Conservation (phyloP, 371 early-diverging fungal genomes). For the Nosema muscidifuracis region DNA sequence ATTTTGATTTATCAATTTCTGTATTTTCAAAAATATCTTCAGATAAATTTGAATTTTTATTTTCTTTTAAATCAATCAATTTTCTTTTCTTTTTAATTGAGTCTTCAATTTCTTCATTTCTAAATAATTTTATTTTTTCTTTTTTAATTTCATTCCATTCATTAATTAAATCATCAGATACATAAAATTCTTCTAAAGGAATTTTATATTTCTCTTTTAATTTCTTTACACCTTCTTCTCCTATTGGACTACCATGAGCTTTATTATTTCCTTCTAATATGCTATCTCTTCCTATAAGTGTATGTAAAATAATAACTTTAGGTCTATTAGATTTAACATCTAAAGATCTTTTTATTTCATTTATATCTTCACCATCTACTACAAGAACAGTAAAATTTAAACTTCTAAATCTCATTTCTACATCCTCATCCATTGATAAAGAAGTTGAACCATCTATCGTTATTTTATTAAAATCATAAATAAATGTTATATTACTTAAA, state of each 20-base stretch:
- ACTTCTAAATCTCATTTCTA: slow-evolving; percentile 74
- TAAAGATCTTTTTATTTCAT: slow-evolving; percentile 65
- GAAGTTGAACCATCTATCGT: slow-evolving; percentile 77
- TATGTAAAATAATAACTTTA: slow-evolving; percentile 59
- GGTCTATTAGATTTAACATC: slow-evolving; percentile 66
- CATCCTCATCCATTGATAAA: slow-evolving; percentile 85
- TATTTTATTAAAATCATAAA: slow-evolving; percentile 92
- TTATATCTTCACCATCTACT: slow-evolving; percentile 74
- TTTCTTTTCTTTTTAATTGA: background rate
- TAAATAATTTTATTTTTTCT: slow-evolving; percentile 71
- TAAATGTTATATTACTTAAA: slow-evolving; percentile 82
- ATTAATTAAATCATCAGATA: slow-evolving; percentile 66
- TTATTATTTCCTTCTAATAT: slow-evolving; percentile 75
- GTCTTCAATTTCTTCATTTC: slow-evolving; percentile 65
- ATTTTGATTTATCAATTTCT: slow-evolving; percentile 59
- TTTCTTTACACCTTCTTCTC: slow-evolving; percentile 71
- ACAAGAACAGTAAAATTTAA: slow-evolving; percentile 81
- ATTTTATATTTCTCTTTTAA: slow-evolving; percentile 73
- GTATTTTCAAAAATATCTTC: background rate
- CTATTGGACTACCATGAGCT: slow-evolving; percentile 78
- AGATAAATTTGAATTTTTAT: too few relatives aligned
- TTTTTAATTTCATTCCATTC: slow-evolving; percentile 66
- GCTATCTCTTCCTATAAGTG: slow-evolving; percentile 73
- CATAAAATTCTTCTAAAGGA: slow-evolving; percentile 66
- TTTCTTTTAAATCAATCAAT: background rate